Conservation (phyloP, 2,329 filamentous ascomycete species). For the Endothia cerciana region DNA sequence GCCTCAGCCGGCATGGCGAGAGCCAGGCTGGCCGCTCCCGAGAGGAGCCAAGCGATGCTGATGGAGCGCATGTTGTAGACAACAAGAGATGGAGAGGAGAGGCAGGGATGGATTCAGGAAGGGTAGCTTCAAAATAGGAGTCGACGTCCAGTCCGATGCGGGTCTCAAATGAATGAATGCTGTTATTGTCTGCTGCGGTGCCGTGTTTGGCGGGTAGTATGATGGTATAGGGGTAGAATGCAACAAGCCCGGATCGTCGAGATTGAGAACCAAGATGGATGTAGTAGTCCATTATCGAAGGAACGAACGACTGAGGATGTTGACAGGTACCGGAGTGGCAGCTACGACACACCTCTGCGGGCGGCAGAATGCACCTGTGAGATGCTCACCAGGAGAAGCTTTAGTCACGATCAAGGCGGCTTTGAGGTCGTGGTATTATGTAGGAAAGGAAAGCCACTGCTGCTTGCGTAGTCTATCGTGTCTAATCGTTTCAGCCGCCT, state of each 20-base stretch:
- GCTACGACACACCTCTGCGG: not conserved
- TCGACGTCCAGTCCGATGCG: too few relatives aligned
- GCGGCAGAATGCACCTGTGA: not conserved
- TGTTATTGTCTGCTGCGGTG: not conserved
- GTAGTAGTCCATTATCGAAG: not conserved
- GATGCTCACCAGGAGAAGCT: not conserved
- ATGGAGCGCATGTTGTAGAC: not conserved
- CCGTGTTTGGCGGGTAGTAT: not conserved
- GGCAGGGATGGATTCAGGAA: not conserved
- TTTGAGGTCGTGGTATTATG: not conserved
- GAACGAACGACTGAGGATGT: not conserved
- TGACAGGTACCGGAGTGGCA: not conserved
- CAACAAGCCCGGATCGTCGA: not conserved
- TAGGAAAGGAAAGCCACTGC: not conserved
- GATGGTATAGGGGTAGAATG: not conserved
- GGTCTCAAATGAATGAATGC: not conserved
- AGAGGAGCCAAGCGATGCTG: not conserved
- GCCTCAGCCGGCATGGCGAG: not conserved
- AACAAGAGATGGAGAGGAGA: too few relatives aligned
- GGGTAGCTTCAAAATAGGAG: not conserved
- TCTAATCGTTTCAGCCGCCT: not conserved
- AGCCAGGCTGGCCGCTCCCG: not conserved
- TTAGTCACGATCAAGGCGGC: not conserved
- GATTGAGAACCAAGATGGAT: not conserved
- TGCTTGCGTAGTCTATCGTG: conserved; percentile 6